These are phyloP conservation scores for Entomortierella lignicola DNA, from an alignment of 192 early-diverging fungal species.

Conservation along the genomic window DNA sequence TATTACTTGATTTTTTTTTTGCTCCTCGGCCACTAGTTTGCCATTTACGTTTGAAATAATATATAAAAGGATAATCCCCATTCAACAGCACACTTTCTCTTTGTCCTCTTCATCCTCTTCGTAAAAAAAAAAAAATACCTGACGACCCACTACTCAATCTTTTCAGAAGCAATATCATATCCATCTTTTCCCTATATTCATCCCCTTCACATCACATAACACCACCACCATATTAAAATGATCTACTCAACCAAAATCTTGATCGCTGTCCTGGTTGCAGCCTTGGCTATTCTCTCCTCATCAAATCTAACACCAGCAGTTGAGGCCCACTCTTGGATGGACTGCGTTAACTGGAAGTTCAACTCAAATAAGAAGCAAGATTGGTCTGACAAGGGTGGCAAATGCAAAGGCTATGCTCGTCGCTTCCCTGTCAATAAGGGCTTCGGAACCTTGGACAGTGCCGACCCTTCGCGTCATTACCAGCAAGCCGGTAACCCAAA, in stretches of 20 bases:
- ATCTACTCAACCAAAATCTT: slow-evolving; percentile 23
- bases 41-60: too few species aligned
- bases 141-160: too few species aligned
- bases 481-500: slow-evolving; percentile 44
- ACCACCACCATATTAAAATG: neutral
- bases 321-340: slow-evolving; percentile 51
- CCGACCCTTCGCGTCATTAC: slow-evolving; percentile 42
- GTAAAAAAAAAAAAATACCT: too few species aligned
- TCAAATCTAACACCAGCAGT: neutral
- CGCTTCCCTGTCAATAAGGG: slow-evolving; percentile 17
- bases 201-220: too few species aligned
- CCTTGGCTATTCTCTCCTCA: slow-evolving; percentile 33
- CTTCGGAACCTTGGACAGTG: slow-evolving; percentile 29
- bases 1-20: too few species aligned
- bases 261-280: slow-evolving; percentile 25
- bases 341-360: slow-evolving; percentile 46
- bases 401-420: slow-evolving; percentile 32
- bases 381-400: slow-evolving; percentile 27
- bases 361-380: slow-evolving; percentile 13
- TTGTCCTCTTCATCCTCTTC: too few species aligned
- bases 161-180: too few species aligned
- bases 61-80: too few species aligned
- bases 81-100: too few species aligned
- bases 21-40: too few species aligned
- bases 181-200: neutral